A percentile compares a stretch with the other conserved stretches of the same genome.
Evolutionary conservation across 495 filamentous ascomycete genomes (phyloP).

Genomic region (Neohortaea acidophila): DNA sequence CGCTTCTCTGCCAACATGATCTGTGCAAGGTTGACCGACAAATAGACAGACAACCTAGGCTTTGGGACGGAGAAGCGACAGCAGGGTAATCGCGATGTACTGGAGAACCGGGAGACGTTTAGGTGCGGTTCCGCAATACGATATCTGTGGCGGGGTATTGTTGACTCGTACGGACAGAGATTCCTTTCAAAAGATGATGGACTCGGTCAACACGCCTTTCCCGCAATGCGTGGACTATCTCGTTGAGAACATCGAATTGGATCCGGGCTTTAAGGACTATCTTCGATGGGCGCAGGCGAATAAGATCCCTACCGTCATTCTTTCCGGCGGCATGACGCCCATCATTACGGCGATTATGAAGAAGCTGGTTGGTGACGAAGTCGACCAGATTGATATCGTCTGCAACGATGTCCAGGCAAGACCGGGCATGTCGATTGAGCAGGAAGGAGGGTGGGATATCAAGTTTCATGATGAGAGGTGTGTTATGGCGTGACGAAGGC

Average conservation of each 20-base stretch:
- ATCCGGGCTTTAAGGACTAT: constrained; percentile 74
- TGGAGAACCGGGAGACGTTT: constrained; percentile 53
- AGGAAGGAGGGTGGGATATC: constrained; percentile 72
- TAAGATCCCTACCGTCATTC: constrained; percentile 80
- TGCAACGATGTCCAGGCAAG: constrained; percentile 59
- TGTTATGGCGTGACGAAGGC: neutral
- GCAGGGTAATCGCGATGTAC: constrained; percentile 53
- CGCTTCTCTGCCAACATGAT: neutral
- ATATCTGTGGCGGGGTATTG: neutral
- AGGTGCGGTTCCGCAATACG: constrained; percentile 34
- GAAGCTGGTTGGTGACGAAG: constrained; percentile 57
- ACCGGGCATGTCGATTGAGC: constrained; percentile 58
- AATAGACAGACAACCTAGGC: constrained; percentile 75
- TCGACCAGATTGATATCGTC: constrained; percentile 64
- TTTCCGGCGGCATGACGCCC: constrained; percentile 82
- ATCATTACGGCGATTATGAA: constrained; percentile 73
- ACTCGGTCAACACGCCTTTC: constrained; percentile 61
- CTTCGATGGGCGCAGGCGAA: constrained; percentile 63
- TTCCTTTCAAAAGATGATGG: constrained; percentile 76
- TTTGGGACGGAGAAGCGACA: constrained; percentile 52
- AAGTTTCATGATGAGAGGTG: constrained; percentile 76
- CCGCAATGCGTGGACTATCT: constrained; percentile 62
- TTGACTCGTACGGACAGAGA: constrained; percentile 44
- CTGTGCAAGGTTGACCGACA: constrained; percentile 13
- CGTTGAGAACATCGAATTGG: constrained; percentile 68